Evolutionary conservation across 768 basidiomycete species (phyloP).

Genomic region (Rhizopogon salebrosus): DNA sequence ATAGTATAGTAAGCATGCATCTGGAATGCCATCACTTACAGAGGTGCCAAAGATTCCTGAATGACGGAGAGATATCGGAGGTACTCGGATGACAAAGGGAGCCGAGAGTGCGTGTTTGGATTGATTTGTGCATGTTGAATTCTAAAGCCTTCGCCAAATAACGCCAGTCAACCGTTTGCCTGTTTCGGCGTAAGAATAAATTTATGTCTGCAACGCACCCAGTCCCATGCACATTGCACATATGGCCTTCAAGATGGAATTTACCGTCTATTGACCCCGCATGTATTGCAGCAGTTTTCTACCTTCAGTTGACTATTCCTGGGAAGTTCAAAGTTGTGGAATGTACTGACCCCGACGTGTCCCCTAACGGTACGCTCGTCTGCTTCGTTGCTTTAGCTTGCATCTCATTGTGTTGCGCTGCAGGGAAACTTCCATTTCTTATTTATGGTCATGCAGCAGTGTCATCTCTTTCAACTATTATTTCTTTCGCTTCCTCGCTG

Average conservation of each 20-base stretch:
- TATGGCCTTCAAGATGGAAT: constrained; percentile 68
- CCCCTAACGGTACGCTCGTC: constrained; percentile 59
- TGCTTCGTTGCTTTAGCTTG: background rate
- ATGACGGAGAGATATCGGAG: too few species aligned
- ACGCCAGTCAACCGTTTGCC: constrained; percentile 4
- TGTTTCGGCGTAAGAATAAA: background rate
- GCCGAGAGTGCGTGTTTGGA: constrained; percentile 2
- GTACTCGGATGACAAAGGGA: background rate
- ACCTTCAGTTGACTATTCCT: constrained; percentile 64
- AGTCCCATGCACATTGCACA: constrained; percentile 36
- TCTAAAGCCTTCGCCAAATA: constrained; percentile 5
- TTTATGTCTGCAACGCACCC: constrained; percentile 14
- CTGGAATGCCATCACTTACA: constrained; percentile 3
- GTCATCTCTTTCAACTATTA: constrained; percentile 53
- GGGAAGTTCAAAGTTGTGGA: constrained; percentile 60
- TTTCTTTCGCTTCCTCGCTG: constrained; percentile 58
- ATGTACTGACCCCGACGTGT: constrained; percentile 64
- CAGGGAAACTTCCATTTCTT: constrained; percentile 72
- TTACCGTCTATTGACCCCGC: constrained; percentile 63
- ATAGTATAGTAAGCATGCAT: constrained; percentile 5
- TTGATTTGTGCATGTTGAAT: constrained; percentile 15
- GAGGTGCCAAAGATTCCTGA: background rate
- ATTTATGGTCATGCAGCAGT: constrained; percentile 49
- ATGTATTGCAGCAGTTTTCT: constrained; percentile 61
- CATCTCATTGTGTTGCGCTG: background rate